Percentiles rank a stretch among this genome's conserved stretches.
Conservation (phyloP, 139 green algal species). For the Tetradesmus lagerheimii region DNA sequence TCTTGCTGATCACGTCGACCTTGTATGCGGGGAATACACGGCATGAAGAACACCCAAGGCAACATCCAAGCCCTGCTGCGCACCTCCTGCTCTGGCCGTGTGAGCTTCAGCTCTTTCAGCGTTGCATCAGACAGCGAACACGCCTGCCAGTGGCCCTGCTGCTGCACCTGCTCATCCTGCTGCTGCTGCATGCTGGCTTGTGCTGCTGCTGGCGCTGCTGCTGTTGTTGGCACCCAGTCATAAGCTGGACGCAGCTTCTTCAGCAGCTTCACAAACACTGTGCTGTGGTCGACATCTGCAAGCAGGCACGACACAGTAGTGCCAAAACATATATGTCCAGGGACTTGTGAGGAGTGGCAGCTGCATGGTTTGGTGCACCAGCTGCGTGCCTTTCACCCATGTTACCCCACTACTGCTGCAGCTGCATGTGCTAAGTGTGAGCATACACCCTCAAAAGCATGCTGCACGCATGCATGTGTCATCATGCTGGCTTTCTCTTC, state of each 20-base stretch:
- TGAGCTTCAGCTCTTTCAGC: neutral
- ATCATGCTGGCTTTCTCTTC: neutral
- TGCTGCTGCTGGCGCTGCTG: neutral
- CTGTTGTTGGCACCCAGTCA: conserved; percentile 21
- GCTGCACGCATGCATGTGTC: neutral
- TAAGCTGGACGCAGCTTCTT: conserved; percentile 5
- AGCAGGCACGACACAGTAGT: neutral
- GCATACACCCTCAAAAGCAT: neutral
- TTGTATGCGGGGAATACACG: too few relatives aligned
- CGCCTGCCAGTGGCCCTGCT: neutral
- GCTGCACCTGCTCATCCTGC: neutral
- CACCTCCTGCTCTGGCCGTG: neutral
- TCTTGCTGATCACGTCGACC: neutral
- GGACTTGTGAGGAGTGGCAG: neutral
- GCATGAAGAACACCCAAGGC: too few relatives aligned
- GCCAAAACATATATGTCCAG: neutral
- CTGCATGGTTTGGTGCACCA: neutral
- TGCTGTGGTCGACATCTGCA: conserved; percentile 44
- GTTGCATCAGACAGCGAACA: neutral
- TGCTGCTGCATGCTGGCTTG: neutral
- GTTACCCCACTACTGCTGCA: neutral
- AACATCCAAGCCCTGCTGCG: neutral
- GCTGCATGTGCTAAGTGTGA: neutral
- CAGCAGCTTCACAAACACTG: neutral
- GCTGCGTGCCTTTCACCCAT: neutral